Percentiles rank a stretch among this genome's conserved stretches.
phyloP scores from a whole-genome alignment of 495 filamentous ascomycete species.

The Aspergillus sclerotiicarbonarius region DNA sequence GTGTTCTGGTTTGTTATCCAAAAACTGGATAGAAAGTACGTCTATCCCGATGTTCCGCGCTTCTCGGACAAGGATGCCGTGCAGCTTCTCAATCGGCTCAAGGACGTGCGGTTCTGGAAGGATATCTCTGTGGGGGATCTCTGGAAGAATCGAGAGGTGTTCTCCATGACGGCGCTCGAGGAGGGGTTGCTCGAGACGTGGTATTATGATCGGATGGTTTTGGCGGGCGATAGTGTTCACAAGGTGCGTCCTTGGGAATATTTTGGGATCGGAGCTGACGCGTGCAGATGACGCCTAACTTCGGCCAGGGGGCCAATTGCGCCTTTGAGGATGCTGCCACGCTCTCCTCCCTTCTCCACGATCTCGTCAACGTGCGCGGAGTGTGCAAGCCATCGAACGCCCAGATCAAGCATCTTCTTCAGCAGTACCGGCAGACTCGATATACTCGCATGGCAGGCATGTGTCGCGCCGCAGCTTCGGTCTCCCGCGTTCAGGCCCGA shows the following conservation, averaged over 20 bases:
- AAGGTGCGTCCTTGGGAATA: conserved; percentile 18
- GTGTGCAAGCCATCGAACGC: background rate
- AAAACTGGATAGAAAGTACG: conserved; percentile 39
- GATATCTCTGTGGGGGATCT: conserved; percentile 19
- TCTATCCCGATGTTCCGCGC: conserved; percentile 34
- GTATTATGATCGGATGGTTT: conserved; percentile 21
- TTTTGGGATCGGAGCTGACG: background rate
- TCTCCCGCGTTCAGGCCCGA: conserved; percentile 20
- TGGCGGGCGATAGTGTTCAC: conserved; percentile 29
- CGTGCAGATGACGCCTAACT: conserved; percentile 28
- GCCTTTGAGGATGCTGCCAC: conserved; percentile 28
- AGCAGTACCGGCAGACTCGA: conserved; percentile 6
- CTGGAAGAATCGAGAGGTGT: conserved; percentile 18
- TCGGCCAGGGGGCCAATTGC: conserved; percentile 31
- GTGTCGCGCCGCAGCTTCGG: conserved; percentile 12
- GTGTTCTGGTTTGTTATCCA: conserved; percentile 36
- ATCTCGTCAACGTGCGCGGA: background rate
- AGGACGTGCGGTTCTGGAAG: conserved; percentile 15
- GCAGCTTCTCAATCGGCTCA: conserved; percentile 5
- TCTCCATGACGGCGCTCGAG: conserved; percentile 24
- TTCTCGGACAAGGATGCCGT: conserved; percentile 25
- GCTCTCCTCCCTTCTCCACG: conserved; percentile 16
- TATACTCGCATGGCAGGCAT: conserved; percentile 11
- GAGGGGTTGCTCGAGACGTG: conserved; percentile 25
- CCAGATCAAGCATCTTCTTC: conserved; percentile 5